Evolutionary conservation across 2,329 filamentous ascomycete genomes (phyloP).

Genomic region (Juglanconis sp.): DNA sequence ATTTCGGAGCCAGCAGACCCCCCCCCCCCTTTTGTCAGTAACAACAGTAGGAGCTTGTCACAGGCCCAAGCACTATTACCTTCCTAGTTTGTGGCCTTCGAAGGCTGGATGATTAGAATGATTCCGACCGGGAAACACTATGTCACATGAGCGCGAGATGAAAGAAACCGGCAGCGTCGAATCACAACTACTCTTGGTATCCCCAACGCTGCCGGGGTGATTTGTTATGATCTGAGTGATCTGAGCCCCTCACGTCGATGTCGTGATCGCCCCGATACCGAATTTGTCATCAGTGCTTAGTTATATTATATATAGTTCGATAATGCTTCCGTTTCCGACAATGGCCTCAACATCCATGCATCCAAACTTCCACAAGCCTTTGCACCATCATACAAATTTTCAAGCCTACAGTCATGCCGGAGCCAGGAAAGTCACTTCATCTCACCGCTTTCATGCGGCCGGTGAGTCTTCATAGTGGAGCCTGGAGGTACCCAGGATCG

Average conservation of each 20-base stretch:
- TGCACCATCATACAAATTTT: background rate
- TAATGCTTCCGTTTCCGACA: background rate
- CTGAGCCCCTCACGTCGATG: background rate
- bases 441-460: conserved; percentile 59
- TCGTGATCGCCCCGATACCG: background rate
- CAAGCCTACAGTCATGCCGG: conserved; percentile 4
- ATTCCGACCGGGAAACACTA: background rate
- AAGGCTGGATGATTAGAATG: too few species aligned
- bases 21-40: too few species aligned
- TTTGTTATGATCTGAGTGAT: background rate
- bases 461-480: conserved; percentile 52
- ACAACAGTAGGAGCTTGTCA: too few species aligned
- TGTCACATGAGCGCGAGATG: background rate
- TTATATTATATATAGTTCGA: background rate
- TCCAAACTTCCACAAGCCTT: background rate
- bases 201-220: background rate
- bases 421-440: conserved; percentile 39
- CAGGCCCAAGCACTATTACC: too few species aligned
- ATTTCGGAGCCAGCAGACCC: too few species aligned
- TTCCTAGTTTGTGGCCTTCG: too few species aligned
- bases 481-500: conserved; percentile 53
- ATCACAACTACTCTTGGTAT: background rate
- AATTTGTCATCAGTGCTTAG: conserved; percentile 2
- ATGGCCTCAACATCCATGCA: background rate
- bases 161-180: background rate